Evolutionary conservation across 495 filamentous ascomycete species (phyloP).

Genomic region (Parathielavia hyrcaniae): DNA sequence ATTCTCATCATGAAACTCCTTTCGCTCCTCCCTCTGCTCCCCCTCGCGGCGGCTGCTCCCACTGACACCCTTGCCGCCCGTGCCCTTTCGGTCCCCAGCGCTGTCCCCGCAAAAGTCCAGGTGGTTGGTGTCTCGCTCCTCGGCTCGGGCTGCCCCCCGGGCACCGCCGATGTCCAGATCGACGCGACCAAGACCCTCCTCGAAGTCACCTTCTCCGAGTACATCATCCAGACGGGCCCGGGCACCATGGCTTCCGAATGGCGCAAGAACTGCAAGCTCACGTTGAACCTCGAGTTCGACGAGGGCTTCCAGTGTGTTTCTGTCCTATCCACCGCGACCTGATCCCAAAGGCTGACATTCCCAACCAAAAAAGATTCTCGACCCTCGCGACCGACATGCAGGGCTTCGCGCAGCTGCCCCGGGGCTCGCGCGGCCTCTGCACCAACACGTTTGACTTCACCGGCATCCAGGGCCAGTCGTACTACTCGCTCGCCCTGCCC

Average conservation of each 20-base stretch:
- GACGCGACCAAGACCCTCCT: constrained; percentile 21
- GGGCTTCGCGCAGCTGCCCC: constrained; percentile 25
- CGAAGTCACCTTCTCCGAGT: constrained; percentile 21
- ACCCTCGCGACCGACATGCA: constrained; percentile 22
- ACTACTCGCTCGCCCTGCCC: constrained; percentile 15
- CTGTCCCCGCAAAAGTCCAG: constrained; percentile 21
- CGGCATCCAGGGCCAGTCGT: constrained; percentile 13
- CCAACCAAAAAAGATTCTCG: constrained; percentile 8
- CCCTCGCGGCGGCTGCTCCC: constrained; percentile 13
- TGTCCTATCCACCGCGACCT: background rate
- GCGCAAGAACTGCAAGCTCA: constrained; percentile 25
- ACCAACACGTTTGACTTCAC: constrained; percentile 27
- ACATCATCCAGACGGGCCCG: constrained; percentile 20
- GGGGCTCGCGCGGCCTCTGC: constrained; percentile 20
- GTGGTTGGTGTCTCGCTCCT: constrained; percentile 34
- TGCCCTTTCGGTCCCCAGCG: constrained; percentile 3
- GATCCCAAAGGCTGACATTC: background rate
- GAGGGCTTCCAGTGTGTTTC: constrained; percentile 16
- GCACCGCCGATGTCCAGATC: constrained; percentile 21
- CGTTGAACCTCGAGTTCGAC: constrained; percentile 22
- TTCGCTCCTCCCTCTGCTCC: constrained; percentile 7
- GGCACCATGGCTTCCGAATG: constrained; percentile 18
- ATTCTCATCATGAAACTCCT: constrained; percentile 4
- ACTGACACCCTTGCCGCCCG: background rate
- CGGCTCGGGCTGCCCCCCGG: constrained; percentile 20